These are phyloP conservation scores for Penicillium atrosanguineum DNA, from an alignment of 495 filamentous ascomycete genomes.

Conservation along the genomic window DNA sequence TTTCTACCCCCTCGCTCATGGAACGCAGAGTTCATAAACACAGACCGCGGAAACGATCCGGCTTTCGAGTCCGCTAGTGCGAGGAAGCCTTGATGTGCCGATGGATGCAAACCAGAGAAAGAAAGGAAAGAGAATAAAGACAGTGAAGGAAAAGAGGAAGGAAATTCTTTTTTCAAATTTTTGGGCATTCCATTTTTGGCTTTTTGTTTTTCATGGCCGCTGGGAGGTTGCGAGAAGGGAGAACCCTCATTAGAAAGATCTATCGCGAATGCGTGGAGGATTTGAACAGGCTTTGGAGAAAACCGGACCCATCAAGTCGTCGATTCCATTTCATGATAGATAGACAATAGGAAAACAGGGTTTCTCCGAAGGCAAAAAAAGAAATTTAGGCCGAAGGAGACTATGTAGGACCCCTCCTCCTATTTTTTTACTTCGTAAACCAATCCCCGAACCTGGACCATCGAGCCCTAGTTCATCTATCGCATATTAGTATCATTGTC, in stretches of 20 bases:
- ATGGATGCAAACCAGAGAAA: conserved; percentile 5
- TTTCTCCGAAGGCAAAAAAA: conserved; percentile 24
- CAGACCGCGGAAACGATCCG: conserved; percentile 17
- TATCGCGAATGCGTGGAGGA: conserved; percentile 14
- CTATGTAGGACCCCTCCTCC: conserved; percentile 17
- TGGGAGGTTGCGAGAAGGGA: conserved; percentile 4
- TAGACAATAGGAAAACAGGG: conserved; percentile 32
- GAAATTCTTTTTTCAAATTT: conserved; percentile 12
- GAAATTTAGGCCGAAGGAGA: conserved; percentile 19
- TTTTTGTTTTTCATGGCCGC: conserved; percentile 5
- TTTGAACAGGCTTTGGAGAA: conserved; percentile 21
- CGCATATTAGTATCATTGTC: neutral
- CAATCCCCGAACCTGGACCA: conserved; percentile 33
- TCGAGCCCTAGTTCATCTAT: conserved; percentile 30
- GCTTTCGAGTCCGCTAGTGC: conserved; percentile 27
- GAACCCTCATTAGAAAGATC: conserved; percentile 2
- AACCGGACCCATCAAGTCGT: conserved; percentile 31
- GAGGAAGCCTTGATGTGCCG: conserved; percentile 47
- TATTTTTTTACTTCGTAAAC: conserved; percentile 20
- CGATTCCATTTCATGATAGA: conserved; percentile 37
- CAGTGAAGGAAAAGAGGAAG: neutral
- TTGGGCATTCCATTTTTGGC: conserved; percentile 10
- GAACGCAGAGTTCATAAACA: conserved; percentile 23
- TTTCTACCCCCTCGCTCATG: conserved; percentile 47
- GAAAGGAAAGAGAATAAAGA: conserved; percentile 5